Evolutionary conservation across 345 rosid species (phyloP).

Genomic region (Populus simonii): DNA sequence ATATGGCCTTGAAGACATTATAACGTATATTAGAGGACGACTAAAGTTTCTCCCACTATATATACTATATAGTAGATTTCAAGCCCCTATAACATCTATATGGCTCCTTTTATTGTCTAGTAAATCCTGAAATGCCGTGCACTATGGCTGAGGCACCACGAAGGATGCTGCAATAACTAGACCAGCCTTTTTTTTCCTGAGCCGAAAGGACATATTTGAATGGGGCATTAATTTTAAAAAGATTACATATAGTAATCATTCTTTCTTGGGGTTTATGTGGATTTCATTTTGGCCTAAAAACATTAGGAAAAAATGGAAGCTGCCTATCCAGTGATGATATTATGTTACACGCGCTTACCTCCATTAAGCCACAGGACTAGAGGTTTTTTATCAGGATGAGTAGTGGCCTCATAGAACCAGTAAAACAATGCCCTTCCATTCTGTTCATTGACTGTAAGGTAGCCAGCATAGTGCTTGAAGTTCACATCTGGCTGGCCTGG

Average conservation of each 20-base stretch:
- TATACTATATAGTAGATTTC: background rate
- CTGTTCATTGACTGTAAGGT: constrained; percentile 53
- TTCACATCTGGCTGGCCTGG: constrained; percentile 62
- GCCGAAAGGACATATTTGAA: background rate
- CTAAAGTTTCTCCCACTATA: background rate
- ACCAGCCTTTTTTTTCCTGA: background rate
- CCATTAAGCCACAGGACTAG: constrained; percentile 95
- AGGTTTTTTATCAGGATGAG: constrained; percentile 58
- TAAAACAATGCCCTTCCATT: constrained; percentile 77
- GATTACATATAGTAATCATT: background rate
- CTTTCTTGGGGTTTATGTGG: background rate
- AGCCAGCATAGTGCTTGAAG: constrained; percentile 79
- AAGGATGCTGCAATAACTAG: background rate
- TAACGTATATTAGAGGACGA: too few relatives aligned
- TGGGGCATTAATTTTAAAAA: too few relatives aligned
- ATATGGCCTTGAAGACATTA: background rate
- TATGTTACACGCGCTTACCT: constrained; percentile 43
- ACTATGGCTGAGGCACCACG: background rate
- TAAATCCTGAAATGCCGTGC: background rate
- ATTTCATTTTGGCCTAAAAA: background rate
- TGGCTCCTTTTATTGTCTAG: background rate
- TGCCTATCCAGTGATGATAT: background rate
- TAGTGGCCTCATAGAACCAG: constrained; percentile 80
- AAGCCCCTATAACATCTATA: background rate
- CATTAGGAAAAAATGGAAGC: background rate